A percentile compares a stretch with the other conserved stretches of the same genome.
Conservation (phyloP, 208 protist species). For the Leishmania turanica region DNA sequence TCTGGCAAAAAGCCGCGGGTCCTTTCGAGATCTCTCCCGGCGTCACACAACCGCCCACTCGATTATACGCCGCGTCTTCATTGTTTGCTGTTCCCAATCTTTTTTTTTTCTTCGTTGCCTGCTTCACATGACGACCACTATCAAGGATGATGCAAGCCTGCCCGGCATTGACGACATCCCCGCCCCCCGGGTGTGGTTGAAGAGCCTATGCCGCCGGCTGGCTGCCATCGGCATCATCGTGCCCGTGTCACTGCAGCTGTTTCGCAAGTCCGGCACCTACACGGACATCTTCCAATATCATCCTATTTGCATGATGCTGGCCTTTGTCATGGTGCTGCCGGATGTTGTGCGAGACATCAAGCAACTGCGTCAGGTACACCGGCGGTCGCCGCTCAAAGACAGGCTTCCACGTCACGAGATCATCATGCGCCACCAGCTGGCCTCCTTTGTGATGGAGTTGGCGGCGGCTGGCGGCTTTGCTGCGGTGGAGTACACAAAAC, state of each 20-base stretch:
- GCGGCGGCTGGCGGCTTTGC: constrained; percentile 43
- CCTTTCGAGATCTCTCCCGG: not conserved
- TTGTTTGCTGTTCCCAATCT: not conserved
- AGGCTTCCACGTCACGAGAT: constrained; percentile 18
- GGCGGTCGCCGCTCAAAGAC: not conserved
- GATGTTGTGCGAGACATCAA: constrained; percentile 45
- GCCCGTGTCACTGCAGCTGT: constrained; percentile 8
- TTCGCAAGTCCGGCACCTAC: constrained; percentile 14
- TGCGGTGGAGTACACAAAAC: constrained; percentile 62
- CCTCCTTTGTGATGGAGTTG: constrained; percentile 44
- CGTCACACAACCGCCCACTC: not conserved
- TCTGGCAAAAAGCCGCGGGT: not conserved
- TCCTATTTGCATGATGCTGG: constrained; percentile 49
- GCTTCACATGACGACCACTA: not conserved
- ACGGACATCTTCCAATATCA: constrained; percentile 52
- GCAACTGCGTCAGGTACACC: constrained; percentile 18
- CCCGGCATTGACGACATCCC: constrained; percentile 6
- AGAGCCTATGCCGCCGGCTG: constrained; percentile 21
- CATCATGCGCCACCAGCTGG: constrained; percentile 39
- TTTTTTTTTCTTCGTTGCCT: not conserved
- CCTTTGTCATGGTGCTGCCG: constrained; percentile 53
- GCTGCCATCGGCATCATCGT: constrained; percentile 18
- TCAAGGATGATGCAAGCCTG: not conserved
- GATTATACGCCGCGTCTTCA: not conserved
- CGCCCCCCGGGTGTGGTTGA: constrained; percentile 6